phyloP scores from a whole-genome alignment of 495 filamentous ascomycete species.

The Beverwykella pulmonaria region DNA sequence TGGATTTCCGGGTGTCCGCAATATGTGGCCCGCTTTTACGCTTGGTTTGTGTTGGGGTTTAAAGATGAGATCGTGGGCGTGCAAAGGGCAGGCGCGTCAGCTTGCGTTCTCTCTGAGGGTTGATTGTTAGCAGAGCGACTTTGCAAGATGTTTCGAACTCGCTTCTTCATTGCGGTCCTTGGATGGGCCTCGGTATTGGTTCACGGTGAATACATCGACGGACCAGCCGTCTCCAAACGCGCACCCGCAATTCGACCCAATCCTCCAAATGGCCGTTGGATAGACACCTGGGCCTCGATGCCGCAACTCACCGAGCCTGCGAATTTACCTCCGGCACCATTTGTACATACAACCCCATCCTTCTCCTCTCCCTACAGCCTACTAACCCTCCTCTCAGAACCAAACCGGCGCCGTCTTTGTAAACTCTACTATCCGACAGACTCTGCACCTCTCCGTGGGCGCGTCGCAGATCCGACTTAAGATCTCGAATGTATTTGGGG shows the following conservation, averaged over 20 bases:
- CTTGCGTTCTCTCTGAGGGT: too few species aligned
- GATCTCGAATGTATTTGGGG: conserved; percentile 70
- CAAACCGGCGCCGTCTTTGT: conserved; percentile 44
- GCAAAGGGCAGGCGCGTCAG: background rate
- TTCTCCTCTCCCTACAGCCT: background rate
- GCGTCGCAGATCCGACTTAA: conserved; percentile 61
- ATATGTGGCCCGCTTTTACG: background rate
- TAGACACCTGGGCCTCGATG: conserved; percentile 68
- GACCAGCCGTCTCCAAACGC: background rate
- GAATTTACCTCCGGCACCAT: conserved; percentile 64
- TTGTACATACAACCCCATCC: conserved; percentile 50
- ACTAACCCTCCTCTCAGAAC: conserved; percentile 40
- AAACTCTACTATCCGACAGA: conserved; percentile 70
- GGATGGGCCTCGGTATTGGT: background rate
- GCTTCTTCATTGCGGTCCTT: background rate
- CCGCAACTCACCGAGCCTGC: conserved; percentile 64
- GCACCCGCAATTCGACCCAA: conserved; percentile 4
- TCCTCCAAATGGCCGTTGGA: conserved; percentile 56
- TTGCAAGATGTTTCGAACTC: background rate
- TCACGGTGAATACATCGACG: background rate
- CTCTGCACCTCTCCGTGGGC: conserved; percentile 61
- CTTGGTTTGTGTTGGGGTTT: background rate
- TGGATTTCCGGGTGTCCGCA: conserved; percentile 18
- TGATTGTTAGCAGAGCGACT: too few species aligned
- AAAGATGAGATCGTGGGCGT: background rate